Percentiles rank a stretch among this genome's conserved stretches.
These are phyloP conservation scores for Wickerhamomyces silvicola DNA, from an alignment of 805 yeast genomes.

Conservation along the genomic window DNA sequence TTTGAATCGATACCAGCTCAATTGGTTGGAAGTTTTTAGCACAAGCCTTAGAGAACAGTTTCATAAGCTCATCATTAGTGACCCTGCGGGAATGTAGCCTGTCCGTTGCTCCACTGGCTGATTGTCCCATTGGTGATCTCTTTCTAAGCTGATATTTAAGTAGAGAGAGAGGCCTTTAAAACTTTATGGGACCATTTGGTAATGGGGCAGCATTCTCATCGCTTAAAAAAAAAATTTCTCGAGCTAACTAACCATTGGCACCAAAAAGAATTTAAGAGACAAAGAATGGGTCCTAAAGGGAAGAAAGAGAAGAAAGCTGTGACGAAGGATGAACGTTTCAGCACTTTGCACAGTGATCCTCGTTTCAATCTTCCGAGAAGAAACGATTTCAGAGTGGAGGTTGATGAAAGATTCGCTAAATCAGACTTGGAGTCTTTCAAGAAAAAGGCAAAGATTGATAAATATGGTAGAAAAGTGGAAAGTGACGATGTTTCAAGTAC, in stretches of 20 bases:
- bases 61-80: slow-evolving; percentile 17
- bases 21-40: slow-evolving; percentile 26
- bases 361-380: slow-evolving; percentile 71
- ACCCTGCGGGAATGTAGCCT: slow-evolving; percentile 5
- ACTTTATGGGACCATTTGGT: background rate
- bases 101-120: slow-evolving; percentile 9
- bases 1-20: slow-evolving; percentile 27
- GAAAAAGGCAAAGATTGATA: slow-evolving; percentile 59
- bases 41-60: slow-evolving; percentile 26
- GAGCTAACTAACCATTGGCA: slow-evolving; percentile 4
- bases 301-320: slow-evolving; percentile 14
- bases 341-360: slow-evolving; percentile 79
- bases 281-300: slow-evolving; percentile 2
- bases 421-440: slow-evolving; percentile 52
- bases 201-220: background rate
- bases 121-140: slow-evolving; percentile 18
- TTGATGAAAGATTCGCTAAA: slow-evolving; percentile 82
- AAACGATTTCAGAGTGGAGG: slow-evolving; percentile 63
- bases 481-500: slow-evolving; percentile 42
- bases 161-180: background rate
- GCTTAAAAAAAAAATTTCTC: background rate
- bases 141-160: background rate
- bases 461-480: slow-evolving; percentile 72
- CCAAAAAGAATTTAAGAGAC: background rate
- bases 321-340: slow-evolving; percentile 69